Evolutionary conservation across 495 filamentous ascomycete genomes (phyloP).

Genomic region (Pseudomonodictys pantanalensis): DNA sequence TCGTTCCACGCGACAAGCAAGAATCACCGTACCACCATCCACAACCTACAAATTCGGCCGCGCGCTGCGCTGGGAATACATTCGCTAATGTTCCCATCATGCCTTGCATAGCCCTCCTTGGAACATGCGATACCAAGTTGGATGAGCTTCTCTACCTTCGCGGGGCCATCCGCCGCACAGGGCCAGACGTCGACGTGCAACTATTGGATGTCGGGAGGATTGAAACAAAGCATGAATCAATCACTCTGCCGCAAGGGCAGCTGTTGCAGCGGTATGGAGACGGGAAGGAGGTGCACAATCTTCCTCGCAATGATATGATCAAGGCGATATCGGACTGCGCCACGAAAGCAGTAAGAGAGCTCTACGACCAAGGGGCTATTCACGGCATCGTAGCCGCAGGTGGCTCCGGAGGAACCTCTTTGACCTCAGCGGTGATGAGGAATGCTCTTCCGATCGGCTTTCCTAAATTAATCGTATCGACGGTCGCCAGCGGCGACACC

Average conservation of each 20-base stretch:
- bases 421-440: conserved; percentile 58
- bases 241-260: conserved; percentile 48
- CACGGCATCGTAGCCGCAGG: conserved; percentile 57
- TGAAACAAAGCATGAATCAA: conserved; percentile 43
- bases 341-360: conserved; percentile 36
- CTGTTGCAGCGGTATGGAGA: conserved; percentile 30
- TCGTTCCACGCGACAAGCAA: not conserved
- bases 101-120: conserved; percentile 52
- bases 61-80: too few relatives aligned
- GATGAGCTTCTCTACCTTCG: conserved; percentile 57
- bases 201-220: conserved; percentile 58
- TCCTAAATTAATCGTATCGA: conserved; percentile 68
- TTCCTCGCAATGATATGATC: conserved; percentile 48
- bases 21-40: not conserved
- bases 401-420: conserved; percentile 57
- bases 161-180: conserved; percentile 44
- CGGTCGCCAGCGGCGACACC: conserved; percentile 62
- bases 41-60: not conserved
- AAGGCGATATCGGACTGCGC: conserved; percentile 49
- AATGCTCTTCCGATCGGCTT: conserved; percentile 57
- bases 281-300: conserved; percentile 15
- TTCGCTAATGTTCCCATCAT: not conserved
- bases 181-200: conserved; percentile 39
- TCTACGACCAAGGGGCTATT: conserved; percentile 42
- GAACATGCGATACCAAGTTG: conserved; percentile 69